phyloP scores from a whole-genome alignment of 1,284 basidiomycete species.

The Limonomyces culmigenus region DNA sequence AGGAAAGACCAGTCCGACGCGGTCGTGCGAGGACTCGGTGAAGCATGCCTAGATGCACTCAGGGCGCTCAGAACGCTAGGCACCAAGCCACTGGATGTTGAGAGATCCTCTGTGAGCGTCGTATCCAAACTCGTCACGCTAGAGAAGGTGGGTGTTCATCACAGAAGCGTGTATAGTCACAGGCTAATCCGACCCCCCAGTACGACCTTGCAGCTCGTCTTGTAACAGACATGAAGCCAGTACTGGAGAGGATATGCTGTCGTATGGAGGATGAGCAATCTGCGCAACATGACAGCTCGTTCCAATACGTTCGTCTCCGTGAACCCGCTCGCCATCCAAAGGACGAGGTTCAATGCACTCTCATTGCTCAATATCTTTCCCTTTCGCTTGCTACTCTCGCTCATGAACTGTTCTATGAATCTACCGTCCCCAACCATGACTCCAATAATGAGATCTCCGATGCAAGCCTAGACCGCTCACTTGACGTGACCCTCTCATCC shows the following conservation, averaged over 20 bases:
- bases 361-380: conserved; percentile 9
- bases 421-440: conserved; percentile 26
- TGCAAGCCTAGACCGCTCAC: background rate
- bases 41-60: too few species aligned
- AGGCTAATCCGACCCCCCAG: conserved; percentile 27
- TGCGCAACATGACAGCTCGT: background rate
- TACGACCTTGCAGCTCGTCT: conserved; percentile 23
- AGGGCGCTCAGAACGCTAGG: too few species aligned
- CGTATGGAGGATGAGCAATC: conserved; percentile 5
- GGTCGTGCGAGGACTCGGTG: too few species aligned
- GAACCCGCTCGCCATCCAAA: background rate
- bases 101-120: conserved; percentile 50
- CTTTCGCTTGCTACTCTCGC: conserved; percentile 33
- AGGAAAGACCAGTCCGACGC: too few species aligned
- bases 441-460: too few species aligned
- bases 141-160: conserved; percentile 35
- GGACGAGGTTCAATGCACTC: background rate
- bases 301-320: background rate
- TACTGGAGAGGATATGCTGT: conserved; percentile 18
- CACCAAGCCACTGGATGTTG: conserved; percentile 47
- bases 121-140: conserved; percentile 44
- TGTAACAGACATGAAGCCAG: conserved; percentile 28
- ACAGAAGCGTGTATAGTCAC: conserved; percentile 3
- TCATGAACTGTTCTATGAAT: conserved; percentile 14
- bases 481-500: background rate